Conservation (phyloP, 164 flowering plant genomes). For the Piper longum region DNA sequence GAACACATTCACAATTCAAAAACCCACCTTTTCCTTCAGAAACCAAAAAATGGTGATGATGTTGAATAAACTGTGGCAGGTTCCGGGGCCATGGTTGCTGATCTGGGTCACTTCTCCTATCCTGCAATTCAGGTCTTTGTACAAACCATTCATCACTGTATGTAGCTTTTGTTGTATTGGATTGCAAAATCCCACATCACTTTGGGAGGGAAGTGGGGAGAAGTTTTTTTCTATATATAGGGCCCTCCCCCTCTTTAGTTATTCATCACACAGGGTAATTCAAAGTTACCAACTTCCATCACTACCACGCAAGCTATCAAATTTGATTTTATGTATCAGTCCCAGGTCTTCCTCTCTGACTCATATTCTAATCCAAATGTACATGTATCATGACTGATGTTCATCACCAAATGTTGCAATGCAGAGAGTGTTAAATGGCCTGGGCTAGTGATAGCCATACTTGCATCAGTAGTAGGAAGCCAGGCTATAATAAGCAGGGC, state of each 20-base stretch:
- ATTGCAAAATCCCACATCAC: no score
- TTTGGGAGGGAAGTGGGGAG: no score
- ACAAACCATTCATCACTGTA: no score
- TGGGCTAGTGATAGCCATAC: slow-evolving; percentile 62
- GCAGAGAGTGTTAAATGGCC: slow-evolving; percentile 78
- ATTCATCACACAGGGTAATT: no score
- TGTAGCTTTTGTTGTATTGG: no score
- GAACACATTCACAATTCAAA: slow-evolving; percentile 14
- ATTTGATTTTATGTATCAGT: slow-evolving; percentile 78
- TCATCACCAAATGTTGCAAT: neutral
- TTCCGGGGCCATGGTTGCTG: slow-evolving; percentile 63
- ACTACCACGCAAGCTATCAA: slow-evolving; percentile 18
- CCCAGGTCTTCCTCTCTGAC: slow-evolving; percentile 40
- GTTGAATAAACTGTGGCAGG: slow-evolving; percentile 20
- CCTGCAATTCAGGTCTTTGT: slow-evolving; percentile 40
- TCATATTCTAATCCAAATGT: neutral
- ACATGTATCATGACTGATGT: neutral
- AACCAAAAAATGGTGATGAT: no score
- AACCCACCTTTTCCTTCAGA: no score
- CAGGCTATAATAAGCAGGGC: slow-evolving; percentile 97
- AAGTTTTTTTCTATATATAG: no score
- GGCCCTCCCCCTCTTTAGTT: no score
- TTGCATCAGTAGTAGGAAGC: slow-evolving; percentile 95
- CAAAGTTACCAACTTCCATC: no score
- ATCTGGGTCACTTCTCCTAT: slow-evolving; percentile 54